phyloP scores from a whole-genome alignment of 2,329 filamentous ascomycete species.

The Xylaria arbuscula region DNA sequence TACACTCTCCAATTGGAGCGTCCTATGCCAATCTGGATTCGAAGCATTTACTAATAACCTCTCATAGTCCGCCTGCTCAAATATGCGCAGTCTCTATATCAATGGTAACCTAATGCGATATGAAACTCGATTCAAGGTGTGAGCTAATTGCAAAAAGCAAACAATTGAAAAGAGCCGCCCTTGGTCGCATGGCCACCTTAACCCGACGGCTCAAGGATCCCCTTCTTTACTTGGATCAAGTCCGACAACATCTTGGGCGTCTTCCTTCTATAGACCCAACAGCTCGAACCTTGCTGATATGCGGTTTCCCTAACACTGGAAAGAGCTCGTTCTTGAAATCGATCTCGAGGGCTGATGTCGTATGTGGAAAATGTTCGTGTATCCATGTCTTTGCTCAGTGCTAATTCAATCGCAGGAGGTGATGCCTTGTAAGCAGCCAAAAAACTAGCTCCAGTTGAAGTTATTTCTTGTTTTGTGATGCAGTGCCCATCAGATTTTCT shows the following conservation, averaged over 20 bases:
- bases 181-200: slow-evolving; percentile 98
- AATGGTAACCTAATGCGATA: slow-evolving; percentile 65
- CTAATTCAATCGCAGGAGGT: slow-evolving; percentile 34
- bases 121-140: background rate
- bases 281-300: slow-evolving; percentile 93
- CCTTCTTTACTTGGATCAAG: slow-evolving; percentile 93
- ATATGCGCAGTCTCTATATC: slow-evolving; percentile 96
- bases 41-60: slow-evolving; percentile 18
- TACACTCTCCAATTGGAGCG: background rate
- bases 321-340: slow-evolving; percentile 96
- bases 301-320: slow-evolving; percentile 96
- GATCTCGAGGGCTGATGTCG: slow-evolving; percentile 90
- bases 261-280: slow-evolving; percentile 98
- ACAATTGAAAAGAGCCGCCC: slow-evolving; percentile 93
- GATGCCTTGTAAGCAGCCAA: slow-evolving; percentile 33
- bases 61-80: slow-evolving; percentile 82
- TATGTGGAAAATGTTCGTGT: slow-evolving; percentile 16
- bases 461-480: background rate
- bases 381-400: background rate
- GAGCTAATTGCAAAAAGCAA: slow-evolving; percentile 63
- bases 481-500: background rate
- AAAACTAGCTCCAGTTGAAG: background rate
- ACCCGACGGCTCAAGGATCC: slow-evolving; percentile 95
- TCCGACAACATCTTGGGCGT: slow-evolving; percentile 95
- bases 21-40: background rate